These are phyloP conservation scores for Aspergillus vadensis DNA, from an alignment of 2,329 filamentous ascomycete species.

Conservation along the genomic window DNA sequence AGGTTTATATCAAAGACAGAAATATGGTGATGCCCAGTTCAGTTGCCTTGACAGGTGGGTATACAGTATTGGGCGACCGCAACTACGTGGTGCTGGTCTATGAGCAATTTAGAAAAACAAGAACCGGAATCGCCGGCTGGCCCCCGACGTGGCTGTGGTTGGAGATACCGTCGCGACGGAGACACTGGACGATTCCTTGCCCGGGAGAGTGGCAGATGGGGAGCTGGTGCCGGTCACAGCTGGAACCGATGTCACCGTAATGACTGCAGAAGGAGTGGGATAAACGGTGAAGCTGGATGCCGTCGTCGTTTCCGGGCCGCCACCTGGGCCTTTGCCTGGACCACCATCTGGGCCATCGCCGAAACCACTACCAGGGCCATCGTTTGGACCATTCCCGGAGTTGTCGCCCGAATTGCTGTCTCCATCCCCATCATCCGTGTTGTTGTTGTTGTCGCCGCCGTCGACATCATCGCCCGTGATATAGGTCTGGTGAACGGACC, in stretches of 20 bases:
- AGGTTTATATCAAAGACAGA: too few species aligned
- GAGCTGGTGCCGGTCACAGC: neutral
- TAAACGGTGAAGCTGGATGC: neutral
- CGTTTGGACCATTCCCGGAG: neutral
- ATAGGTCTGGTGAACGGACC: neutral
- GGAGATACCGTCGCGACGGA: neutral
- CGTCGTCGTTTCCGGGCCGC: neutral
- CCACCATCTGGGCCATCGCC: neutral
- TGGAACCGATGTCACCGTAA: neutral
- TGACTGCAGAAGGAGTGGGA: neutral
- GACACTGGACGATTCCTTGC: neutral
- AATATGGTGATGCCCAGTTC: too few species aligned
- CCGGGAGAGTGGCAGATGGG: neutral
- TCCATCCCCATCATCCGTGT: neutral
- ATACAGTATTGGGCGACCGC: too few species aligned
- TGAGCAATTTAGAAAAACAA: neutral
- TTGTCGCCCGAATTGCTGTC: neutral
- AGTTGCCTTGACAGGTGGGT: too few species aligned
- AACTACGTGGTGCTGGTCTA: too few species aligned
- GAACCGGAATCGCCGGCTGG: neutral
- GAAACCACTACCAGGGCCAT: neutral
- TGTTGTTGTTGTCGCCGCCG: neutral
- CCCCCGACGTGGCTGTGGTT: neutral
- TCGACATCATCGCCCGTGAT: neutral
- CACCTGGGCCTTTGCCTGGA: neutral